Evolutionary conservation across 208 protist genomes (phyloP), one percentile per base, ranked within the genome.

Genomic region (Leishmania mexicana): DNA sequence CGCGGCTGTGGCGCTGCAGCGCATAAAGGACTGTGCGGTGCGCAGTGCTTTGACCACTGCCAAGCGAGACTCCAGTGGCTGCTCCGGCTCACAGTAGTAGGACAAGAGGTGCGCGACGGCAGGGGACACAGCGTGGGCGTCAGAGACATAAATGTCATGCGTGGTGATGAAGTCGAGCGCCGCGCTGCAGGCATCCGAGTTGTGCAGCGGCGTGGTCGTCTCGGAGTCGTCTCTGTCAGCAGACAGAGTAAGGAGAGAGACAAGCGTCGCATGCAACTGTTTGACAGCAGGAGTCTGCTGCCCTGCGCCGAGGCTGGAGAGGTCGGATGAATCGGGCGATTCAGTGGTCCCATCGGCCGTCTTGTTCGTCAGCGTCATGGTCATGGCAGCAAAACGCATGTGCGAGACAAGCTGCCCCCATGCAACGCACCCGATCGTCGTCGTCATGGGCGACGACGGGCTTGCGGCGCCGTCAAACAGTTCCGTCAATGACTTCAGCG

Each of bases 41-140:
- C 57, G 68, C 62, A 96, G 73, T 10, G 87, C 89, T 49, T 84
- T 81, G 15, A 95, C 90, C 19, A 94, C 93, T 17, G 86, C 86
- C 28, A 87, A 71, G n/a, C 93, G 90, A 35, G 82, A 85, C 78
- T 87, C 82, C 64, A 94, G 83, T 62, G 89, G 81, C 82, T 90
- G 88, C 31, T 87, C 85, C 7, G 93, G 86, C 68, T 80, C 75
- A 17, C 89, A 88, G 78, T 92, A 93, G 62, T 86, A 78, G 13
- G 89, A 83, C 38, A 96, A 71, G 0, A 94, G 35, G 21, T 68
- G 54, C 47, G 89, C 76, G 11, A 92, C 78, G 0, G 42, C 75
- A 17, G 81, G 72, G 38, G 81, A 85, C 42, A 82, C 78, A 71
- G 67, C 31, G 81, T 72, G 74, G n/a, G 76, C 40, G 17, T 24